Evolutionary conservation across 78 protist genomes (phyloP), one percentile per base, ranked within the genome.

Genomic region (Dictyostelium intermedium): DNA sequence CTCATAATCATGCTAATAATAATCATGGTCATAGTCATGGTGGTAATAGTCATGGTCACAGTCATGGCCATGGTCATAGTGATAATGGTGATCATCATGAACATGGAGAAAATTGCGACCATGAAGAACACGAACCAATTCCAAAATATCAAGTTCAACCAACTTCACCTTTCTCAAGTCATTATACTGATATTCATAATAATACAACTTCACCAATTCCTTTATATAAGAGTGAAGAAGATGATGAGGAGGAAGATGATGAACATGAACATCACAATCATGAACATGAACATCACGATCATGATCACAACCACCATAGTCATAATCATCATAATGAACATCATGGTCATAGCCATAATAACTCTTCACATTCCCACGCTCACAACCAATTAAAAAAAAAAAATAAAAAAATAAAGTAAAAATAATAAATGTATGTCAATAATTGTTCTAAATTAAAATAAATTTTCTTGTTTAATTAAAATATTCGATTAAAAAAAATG

Each of bases 131-230:
- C 11, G 82, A 77, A 41, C 37, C 50, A 77, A 34, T 77, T 11
- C 82, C 82, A 77, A 35, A 41, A 35, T 77, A 77, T n/a, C 82
- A 77, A 41, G 82, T 77, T 16, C 81, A 73, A 73, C 81, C 30
- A 72, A 72, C 45, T 5, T 34, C 79, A 32, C 43, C 79, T 27
- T 66, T 66, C 8, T 66, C 74, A 66, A 66, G 34, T 25, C 74
- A 66, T 66, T 66, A 66, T 11, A 66, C 74, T 66, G 74, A 66
- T 66, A 66, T 66, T 27, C 74, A 56, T 56, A 56, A 25, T 66
- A 25, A 27, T 32, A 16, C 9, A 27, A 32, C 77, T 25, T 23
- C 79, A 1, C 79, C 79, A 72, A 72, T 72, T 34, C 79, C 79
- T 30, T 27, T 34, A 72, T 34, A 72, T 5, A 72, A 34, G 39